A percentile compares a stretch with the other conserved stretches of the same genome.
These are phyloP conservation scores for Stachybotrys echinatus DNA, from an alignment of 2,329 filamentous ascomycete species.

Conservation along the genomic window DNA sequence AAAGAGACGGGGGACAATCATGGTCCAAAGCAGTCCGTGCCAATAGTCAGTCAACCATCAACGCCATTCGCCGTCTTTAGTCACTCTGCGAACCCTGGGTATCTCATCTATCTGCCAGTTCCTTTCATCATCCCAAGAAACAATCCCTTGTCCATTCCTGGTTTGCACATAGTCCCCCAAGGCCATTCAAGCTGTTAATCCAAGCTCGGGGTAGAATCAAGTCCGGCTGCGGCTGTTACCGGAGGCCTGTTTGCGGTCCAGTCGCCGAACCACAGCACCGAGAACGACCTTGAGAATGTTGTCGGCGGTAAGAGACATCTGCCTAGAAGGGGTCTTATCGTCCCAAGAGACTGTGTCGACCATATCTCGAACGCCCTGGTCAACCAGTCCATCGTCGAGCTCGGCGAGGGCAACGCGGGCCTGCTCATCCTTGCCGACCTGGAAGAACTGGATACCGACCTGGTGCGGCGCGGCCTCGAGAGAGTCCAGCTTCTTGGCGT, in stretches of 20 bases:
- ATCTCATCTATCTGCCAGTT: not conserved
- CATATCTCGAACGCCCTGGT: slow-evolving; percentile 69
- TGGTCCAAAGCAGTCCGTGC: too few relatives aligned
- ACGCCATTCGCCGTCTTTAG: too few relatives aligned
- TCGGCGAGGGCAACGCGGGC: slow-evolving; percentile 62
- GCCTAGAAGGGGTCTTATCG: slow-evolving; percentile 34
- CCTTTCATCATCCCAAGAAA: not conserved
- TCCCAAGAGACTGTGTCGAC: slow-evolving; percentile 84
- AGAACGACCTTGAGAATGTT: slow-evolving; percentile 78
- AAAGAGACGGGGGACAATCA: too few relatives aligned
- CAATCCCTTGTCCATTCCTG: too few relatives aligned
- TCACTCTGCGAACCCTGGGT: not conserved
- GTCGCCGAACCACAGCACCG: slow-evolving; percentile 60
- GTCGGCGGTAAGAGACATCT: slow-evolving; percentile 53
- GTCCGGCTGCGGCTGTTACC: slow-evolving; percentile 7
- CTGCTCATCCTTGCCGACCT: slow-evolving; percentile 69
- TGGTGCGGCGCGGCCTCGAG: slow-evolving; percentile 72
- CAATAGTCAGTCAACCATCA: too few relatives aligned
- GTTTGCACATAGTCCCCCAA: too few relatives aligned
- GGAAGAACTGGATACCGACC: slow-evolving; percentile 92
- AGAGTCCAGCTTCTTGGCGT: slow-evolving; percentile 65
- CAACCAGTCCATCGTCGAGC: slow-evolving; percentile 66
- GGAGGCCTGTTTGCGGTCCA: slow-evolving; percentile 23
- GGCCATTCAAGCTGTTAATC: too few relatives aligned
- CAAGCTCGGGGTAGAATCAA: not conserved